Conservation (phyloP, 1,139 yeast species). For the Geotrichum klebahnii region DNA sequence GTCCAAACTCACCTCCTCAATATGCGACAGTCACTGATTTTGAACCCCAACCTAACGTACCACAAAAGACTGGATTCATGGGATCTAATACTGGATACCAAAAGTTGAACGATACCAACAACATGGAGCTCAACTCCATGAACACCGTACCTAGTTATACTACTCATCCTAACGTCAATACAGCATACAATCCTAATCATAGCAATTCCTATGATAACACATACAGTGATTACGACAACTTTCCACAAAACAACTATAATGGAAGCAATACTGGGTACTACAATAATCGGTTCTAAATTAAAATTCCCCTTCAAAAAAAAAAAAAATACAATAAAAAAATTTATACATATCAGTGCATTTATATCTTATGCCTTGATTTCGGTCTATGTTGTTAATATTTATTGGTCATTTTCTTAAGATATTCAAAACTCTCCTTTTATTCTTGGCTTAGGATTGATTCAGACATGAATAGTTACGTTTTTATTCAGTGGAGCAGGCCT, state of each 20-base stretch:
- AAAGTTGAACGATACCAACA: slow-evolving; percentile 7
- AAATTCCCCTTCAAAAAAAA: too few relatives aligned
- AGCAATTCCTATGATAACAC: slow-evolving; percentile 9
- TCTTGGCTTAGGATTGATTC: too few relatives aligned
- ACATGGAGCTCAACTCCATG: slow-evolving; percentile 13
- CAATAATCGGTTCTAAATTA: slow-evolving; percentile 8
- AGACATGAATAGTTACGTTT: too few relatives aligned
- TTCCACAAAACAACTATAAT: neutral
- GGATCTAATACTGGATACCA: slow-evolving; percentile 11
- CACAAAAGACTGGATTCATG: slow-evolving; percentile 1
- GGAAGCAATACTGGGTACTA: slow-evolving; percentile 10
- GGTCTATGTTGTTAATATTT: too few relatives aligned
- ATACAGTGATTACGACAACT: slow-evolving; percentile 7
- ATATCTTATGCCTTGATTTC: too few relatives aligned
- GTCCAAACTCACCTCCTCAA: slow-evolving; percentile 5
- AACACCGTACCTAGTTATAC: slow-evolving; percentile 3
- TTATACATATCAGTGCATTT: too few relatives aligned
- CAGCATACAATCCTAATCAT: slow-evolving; percentile 16
- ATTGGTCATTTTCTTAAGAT: too few relatives aligned
- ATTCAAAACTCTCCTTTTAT: too few relatives aligned
- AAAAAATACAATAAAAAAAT: neutral
- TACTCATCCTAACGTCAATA: slow-evolving; percentile 8
- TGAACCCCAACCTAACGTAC: neutral
- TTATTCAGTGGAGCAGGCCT: too few relatives aligned
- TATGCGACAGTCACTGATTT: slow-evolving; percentile 4